Conservation (phyloP, 257 asterid genomes). For the Nicotiana otophora region DNA sequence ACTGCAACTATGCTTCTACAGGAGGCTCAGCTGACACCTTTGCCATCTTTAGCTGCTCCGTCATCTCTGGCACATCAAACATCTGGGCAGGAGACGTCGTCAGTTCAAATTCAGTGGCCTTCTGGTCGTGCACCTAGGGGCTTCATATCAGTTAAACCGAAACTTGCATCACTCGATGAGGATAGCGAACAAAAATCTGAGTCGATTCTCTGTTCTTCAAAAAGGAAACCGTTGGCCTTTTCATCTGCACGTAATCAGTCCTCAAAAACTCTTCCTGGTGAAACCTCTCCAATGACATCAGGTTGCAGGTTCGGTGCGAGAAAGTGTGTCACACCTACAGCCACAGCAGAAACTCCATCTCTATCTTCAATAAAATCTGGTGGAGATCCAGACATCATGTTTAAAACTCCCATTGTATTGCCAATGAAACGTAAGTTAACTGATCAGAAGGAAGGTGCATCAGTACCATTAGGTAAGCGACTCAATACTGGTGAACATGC, state of each 20-base stretch:
- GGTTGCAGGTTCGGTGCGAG: constrained; percentile 34
- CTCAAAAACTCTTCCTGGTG: constrained; percentile 33
- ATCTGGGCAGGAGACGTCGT: constrained; percentile 57
- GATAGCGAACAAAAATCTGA: constrained; percentile 44
- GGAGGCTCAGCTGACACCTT: constrained; percentile 89
- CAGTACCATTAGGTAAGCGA: constrained; percentile 51
- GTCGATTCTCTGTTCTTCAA: constrained; percentile 37
- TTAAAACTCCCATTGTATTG: constrained; percentile 70
- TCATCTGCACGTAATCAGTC: constrained; percentile 35
- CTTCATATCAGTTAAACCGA: constrained; percentile 62
- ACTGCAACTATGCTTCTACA: constrained; percentile 70
- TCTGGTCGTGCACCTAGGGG: constrained; percentile 67
- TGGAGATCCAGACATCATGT: constrained; percentile 46
- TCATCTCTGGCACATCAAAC: constrained; percentile 73
- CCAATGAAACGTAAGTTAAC: constrained; percentile 85
- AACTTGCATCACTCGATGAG: constrained; percentile 33
- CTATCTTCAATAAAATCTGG: constrained; percentile 35
- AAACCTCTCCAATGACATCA: constrained; percentile 42
- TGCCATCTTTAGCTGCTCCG: constrained; percentile 86
- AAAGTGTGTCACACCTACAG: constrained; percentile 29
- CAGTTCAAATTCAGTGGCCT: constrained; percentile 86
- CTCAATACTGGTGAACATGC: constrained; percentile 58
- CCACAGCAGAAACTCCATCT: constrained; percentile 47
- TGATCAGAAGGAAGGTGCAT: constrained; percentile 55
- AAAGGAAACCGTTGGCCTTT: constrained; percentile 44